Base-by-base conservation (phyloP, 257 asterid genomes). In the Apocynum venetum region DNA sequence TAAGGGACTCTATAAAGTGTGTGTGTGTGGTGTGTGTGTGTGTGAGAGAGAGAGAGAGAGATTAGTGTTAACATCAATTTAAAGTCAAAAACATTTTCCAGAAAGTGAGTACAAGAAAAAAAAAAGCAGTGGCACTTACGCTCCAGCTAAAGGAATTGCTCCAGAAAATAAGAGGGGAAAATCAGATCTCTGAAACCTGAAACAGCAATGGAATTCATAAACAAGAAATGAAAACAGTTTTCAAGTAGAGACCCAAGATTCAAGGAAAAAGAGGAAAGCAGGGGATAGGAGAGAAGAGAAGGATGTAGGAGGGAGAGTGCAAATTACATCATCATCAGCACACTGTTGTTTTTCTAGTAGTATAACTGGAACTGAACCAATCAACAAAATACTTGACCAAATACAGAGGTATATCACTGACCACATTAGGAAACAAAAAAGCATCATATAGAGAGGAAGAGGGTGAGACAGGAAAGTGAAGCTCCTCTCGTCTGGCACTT, bases 181-280 rank as follows among this genome's bases (percentile, higher is more conserved):
- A 87, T 93, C 99, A 38, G 96, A 88, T 82, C 99, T 87, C 80
- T 84, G 88, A 66, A 93, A 96, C 87, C 99, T 96, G 97, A 79
- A 82, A 90, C 73, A 72, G 73, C 57, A 70, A 80, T 83, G 59
- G 67, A 13, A 53, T 53, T 53, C 67, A 36, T 49, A 80, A 76
- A 12, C 25, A 38, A 76, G 77, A 75, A 47, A 74, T 19, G 6
- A 67, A 17, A 1, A 66, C n/a, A 66, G 12, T 25, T 67, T 64
- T 65, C 71, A 5, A 65, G 20, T 41, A 67, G 36, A 17, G 20
- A 75, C 3, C 2, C 63, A 79, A 52, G 71, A 15, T 53, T 0
- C 43, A 19, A 2, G 55, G 31, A 8, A 73, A 77, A 51, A 10
- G 36, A 56, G 69, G 35, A 19, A 79, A 65, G 48, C 17, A 19